Conservation (phyloP, 2,329 filamentous ascomycete species). For the Penicillium corylophilum region DNA sequence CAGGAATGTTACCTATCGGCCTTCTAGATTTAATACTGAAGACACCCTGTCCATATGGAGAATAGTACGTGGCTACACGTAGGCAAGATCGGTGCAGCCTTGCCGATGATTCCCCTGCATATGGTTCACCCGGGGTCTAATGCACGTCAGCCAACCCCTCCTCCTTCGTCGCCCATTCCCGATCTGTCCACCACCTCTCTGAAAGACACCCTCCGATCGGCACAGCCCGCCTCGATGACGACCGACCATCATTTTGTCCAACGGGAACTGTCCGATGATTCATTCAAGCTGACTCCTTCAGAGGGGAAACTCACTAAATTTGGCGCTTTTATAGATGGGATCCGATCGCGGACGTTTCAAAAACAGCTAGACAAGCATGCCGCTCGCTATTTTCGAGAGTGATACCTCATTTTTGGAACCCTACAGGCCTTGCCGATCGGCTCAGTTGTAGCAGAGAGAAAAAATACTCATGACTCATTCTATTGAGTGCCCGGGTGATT, state of each 20-base stretch:
- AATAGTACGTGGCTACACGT: neutral
- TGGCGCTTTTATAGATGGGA: neutral
- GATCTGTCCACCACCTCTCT: neutral
- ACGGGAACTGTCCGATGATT: conserved; percentile 4
- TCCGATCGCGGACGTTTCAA: neutral
- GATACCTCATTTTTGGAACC: conserved; percentile 5
- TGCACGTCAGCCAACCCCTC: conserved; percentile 7
- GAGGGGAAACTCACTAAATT: neutral
- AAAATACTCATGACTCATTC: conserved; percentile 1
- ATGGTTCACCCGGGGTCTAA: conserved; percentile 1
- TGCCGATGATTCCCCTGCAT: conserved; percentile 16
- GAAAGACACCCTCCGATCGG: neutral
- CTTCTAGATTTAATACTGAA: neutral
- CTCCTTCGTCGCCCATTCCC: neutral
- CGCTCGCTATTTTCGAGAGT: conserved; percentile 3
- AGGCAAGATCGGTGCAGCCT: conserved; percentile 9
- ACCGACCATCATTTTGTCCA: conserved; percentile 2
- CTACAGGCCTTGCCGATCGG: conserved; percentile 6
- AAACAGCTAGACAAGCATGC: conserved; percentile 8
- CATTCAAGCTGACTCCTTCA: conserved; percentile 3
- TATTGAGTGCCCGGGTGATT: neutral
- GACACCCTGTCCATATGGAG: neutral
- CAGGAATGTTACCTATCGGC: neutral
- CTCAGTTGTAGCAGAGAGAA: conserved; percentile 1
- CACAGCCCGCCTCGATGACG: neutral